Evolutionary conservation across 139 green algal genomes (phyloP).

Genomic region (Microglena sp.): DNA sequence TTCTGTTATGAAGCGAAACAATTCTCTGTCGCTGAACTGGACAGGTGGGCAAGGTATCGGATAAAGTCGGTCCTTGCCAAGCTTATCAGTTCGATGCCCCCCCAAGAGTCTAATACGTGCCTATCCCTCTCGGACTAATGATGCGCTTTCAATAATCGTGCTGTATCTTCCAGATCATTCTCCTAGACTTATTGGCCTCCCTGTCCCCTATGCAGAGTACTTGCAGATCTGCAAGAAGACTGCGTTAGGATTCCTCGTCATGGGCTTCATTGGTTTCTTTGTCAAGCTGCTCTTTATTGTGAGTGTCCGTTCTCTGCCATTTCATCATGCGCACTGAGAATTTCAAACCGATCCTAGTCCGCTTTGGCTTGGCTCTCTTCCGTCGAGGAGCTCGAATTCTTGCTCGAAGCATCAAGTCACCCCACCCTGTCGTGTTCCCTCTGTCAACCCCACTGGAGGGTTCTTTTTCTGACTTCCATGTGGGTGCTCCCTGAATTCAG

Average conservation of each 20-base stretch:
- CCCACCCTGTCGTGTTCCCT: background rate
- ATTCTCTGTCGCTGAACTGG: no score
- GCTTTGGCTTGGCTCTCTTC: background rate
- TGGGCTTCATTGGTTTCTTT: slow-evolving; percentile 97
- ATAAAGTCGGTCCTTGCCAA: no score
- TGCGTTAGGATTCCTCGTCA: slow-evolving; percentile 81
- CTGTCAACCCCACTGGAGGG: no score
- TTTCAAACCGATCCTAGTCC: background rate
- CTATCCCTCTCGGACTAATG: no score
- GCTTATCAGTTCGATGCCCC: no score
- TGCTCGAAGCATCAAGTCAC: background rate
- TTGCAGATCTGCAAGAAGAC: slow-evolving; percentile 74
- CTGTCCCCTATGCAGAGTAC: slow-evolving; percentile 60
- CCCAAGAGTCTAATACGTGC: no score
- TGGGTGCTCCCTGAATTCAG: no score
- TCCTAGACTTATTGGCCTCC: background rate
- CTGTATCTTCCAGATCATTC: background rate
- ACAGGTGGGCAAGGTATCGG: no score
- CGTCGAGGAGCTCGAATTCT: background rate
- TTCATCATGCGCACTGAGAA: no score
- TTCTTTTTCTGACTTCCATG: no score
- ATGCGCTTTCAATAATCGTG: background rate
- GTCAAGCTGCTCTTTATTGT: slow-evolving; percentile 94
- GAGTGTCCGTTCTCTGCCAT: slow-evolving; percentile 23
- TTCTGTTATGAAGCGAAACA: no score